Conservation (phyloP, 116 monocot genomes). For the Zostera marina region DNA sequence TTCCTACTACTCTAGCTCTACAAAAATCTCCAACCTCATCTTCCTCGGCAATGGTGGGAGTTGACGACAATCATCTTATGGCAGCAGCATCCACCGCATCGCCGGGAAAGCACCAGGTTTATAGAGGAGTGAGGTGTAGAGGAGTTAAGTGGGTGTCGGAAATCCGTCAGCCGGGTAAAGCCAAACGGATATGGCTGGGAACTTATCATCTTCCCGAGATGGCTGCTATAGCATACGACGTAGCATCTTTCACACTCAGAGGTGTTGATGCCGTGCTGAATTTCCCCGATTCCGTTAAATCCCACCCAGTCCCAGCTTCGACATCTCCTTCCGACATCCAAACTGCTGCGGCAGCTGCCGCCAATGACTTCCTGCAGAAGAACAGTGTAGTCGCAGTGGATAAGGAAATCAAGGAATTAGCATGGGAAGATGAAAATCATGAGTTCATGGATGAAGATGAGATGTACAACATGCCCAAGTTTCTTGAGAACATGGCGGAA, state of each 20-base stretch:
- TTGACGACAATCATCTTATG: not conserved
- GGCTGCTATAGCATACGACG: constrained; percentile 84
- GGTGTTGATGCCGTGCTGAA: constrained; percentile 59
- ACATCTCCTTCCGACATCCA: constrained; percentile 44
- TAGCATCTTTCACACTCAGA: constrained; percentile 58
- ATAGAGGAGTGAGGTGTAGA: constrained; percentile 43
- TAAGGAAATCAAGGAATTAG: not conserved
- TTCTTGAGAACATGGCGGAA: constrained; percentile 60
- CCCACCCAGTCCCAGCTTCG: constrained; percentile 32
- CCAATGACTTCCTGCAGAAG: not conserved
- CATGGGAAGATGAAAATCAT: not conserved
- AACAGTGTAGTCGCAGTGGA: not conserved
- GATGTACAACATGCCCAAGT: constrained; percentile 51
- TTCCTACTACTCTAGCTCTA: not conserved
- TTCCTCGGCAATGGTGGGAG: not conserved
- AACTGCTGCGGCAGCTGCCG: constrained; percentile 39
- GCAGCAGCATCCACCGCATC: not conserved
- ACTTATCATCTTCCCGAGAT: constrained; percentile 68
- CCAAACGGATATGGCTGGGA: constrained; percentile 76
- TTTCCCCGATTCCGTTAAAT: constrained; percentile 31
- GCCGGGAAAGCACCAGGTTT: constrained; percentile 16
- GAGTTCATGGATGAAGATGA: constrained; percentile 62
- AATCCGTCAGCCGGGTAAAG: constrained; percentile 72
- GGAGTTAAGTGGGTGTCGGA: constrained; percentile 93
- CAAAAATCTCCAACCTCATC: not conserved